Evolutionary conservation across 257 asterid species (phyloP).

Genomic region (Solanum medicagineum): DNA sequence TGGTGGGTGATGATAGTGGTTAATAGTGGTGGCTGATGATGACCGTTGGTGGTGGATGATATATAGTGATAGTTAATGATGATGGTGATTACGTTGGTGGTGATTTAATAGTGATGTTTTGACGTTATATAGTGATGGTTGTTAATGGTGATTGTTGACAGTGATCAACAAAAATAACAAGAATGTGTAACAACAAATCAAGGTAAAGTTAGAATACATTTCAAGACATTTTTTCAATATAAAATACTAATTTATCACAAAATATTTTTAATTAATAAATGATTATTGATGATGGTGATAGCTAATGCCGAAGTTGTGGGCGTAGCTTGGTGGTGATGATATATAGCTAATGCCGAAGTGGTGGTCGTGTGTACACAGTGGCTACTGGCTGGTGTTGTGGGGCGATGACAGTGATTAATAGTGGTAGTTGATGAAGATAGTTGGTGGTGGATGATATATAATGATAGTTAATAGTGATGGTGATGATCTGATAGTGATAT

Average conservation of each 20-base stretch:
- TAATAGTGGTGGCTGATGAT: neutral
- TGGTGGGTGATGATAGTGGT: neutral
- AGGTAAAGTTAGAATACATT: neutral
- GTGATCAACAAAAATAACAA: too few relatives aligned
- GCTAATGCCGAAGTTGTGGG: neutral
- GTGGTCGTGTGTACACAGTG: neutral
- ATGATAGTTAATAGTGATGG: neutral
- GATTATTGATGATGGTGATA: neutral
- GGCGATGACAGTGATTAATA: neutral
- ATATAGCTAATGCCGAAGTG: neutral
- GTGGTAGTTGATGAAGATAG: neutral
- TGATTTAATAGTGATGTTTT: neutral
- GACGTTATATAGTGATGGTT: neutral
- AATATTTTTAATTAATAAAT: too few relatives aligned
- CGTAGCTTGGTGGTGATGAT: neutral
- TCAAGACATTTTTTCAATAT: too few relatives aligned
- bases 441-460: neutral
- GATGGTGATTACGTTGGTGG: too few relatives aligned
- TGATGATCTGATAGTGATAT: neutral
- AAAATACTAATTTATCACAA: too few relatives aligned
- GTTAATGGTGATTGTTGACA: too few relatives aligned
- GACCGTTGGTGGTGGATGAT: neutral
- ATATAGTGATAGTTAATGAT: neutral
- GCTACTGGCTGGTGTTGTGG: neutral
- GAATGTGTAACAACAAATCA: neutral